Conservation (phyloP, 2,329 filamentous ascomycete genomes). For the Talaromyces sp. region DNA sequence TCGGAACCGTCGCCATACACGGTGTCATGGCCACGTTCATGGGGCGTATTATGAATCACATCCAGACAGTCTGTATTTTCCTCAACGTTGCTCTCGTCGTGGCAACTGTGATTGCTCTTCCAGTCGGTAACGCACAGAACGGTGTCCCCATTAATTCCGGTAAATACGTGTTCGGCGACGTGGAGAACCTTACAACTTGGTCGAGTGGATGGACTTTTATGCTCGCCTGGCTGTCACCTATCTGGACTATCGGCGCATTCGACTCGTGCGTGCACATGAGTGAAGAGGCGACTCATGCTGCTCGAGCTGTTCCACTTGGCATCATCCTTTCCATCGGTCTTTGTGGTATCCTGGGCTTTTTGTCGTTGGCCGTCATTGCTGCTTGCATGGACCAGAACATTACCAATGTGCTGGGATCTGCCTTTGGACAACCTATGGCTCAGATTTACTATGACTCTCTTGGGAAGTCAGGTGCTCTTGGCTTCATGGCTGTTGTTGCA, state of each 20-base stretch:
- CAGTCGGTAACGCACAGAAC: constrained; percentile 44
- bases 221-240: constrained; percentile 58
- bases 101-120: constrained; percentile 57
- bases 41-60: constrained; percentile 56
- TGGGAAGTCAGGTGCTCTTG: constrained; percentile 58
- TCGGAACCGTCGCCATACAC: constrained; percentile 53
- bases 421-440: constrained; percentile 60
- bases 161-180: constrained; percentile 55
- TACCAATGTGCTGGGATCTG: constrained; percentile 45
- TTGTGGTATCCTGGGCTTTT: constrained; percentile 57
- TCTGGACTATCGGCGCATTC: constrained; percentile 58
- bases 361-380: constrained; percentile 57
- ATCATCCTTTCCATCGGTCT: constrained; percentile 58
- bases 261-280: constrained; percentile 60
- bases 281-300: constrained; percentile 60
- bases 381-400: constrained; percentile 56
- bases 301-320: constrained; percentile 57
- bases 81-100: constrained; percentile 57
- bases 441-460: constrained; percentile 60
- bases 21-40: constrained; percentile 53
- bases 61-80: constrained; percentile 56
- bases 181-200: constrained; percentile 59
- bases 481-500: constrained; percentile 58
- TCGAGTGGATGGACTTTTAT: constrained; percentile 58
- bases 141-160: constrained; percentile 33